Evolutionary conservation across 2,329 filamentous ascomycete genomes (phyloP), one percentile per base, ranked within the genome.

Genomic region (Pseudogymnoascus sp.): DNA sequence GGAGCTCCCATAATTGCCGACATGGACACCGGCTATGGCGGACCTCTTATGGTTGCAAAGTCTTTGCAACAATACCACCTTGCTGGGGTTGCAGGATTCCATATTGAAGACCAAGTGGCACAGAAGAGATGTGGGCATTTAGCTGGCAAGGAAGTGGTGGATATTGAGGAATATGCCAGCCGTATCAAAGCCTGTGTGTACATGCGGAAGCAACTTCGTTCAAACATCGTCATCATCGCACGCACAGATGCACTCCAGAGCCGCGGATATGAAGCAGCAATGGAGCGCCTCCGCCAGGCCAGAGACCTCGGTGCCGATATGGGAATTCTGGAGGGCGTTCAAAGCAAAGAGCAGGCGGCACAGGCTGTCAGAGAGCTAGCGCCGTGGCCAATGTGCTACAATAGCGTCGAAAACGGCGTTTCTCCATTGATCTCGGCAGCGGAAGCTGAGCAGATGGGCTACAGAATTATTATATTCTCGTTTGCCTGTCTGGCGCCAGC

Each of bases 111-210:
- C 72, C 85, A 89, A 74, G 78, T 88, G 16, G 75, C 81, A 46
- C 82, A 79, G 50, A 89, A 89, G 75, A 82, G 85, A 8, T 89
- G 86, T 71, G 86, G 86, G 0, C 86, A 89, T 70, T 76, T 89
- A 0, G 73, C 74, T 0, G 84, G 84, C 62, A 89, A 89, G 73
- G 77, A 83, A 63, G 74, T 89, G 11, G 86, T 89, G 6, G 69
- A 0, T 75, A 78, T 6, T 84, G 84, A 0, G 86, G 84, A 4
- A 72, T 88, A 21, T 75, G 74, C 64, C 76, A 74, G 1, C 12
- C 78, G 86, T 0, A 84, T 89, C 68, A 76, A 80, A 0, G 85
- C 85, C 0, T 84, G 84, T 0, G 76, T 74, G 11, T 74, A 77
- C 6, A 81, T 84, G 1, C 76, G 84, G 2, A 72, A 78, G 21